A percentile compares a stretch with the other conserved stretches of the same genome.
Evolutionary conservation across 1,139 yeast genomes (phyloP).

Genomic region (Kurtzmaniella quercitrusa): DNA sequence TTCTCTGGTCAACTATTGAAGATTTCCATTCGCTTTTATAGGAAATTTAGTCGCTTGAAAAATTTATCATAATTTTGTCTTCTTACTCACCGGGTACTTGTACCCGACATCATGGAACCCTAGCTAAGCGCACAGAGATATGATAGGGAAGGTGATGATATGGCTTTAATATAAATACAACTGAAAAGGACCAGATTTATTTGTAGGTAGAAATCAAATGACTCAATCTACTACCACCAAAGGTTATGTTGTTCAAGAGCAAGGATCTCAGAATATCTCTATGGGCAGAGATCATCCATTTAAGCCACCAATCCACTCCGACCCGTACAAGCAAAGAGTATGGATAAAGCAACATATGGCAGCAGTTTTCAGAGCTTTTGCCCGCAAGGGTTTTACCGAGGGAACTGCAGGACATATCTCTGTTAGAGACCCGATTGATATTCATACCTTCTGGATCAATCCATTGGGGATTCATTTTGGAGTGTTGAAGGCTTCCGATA

Average conservation of each 20-base stretch:
- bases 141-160: too few relatives aligned
- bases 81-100: background rate
- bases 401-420: conserved; percentile 83
- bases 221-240: conserved; percentile 13
- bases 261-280: conserved; percentile 49
- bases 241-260: conserved; percentile 30
- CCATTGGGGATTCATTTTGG: conserved; percentile 74
- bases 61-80: background rate
- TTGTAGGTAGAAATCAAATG: background rate
- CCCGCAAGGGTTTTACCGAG: conserved; percentile 68
- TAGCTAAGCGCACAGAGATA: too few relatives aligned
- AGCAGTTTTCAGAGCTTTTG: conserved; percentile 75
- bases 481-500: conserved; percentile 62
- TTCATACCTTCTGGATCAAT: conserved; percentile 73
- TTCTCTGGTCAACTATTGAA: background rate
- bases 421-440: conserved; percentile 70
- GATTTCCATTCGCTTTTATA: background rate
- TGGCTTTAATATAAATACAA: too few relatives aligned
- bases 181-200: too few relatives aligned
- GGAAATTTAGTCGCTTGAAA: background rate
- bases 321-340: conserved; percentile 48
- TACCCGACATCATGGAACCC: conserved; percentile 7
- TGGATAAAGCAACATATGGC: conserved; percentile 77
- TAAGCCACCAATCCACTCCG: conserved; percentile 48
- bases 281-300: conserved; percentile 47